Evolutionary conservation across 257 asterid genomes (phyloP), one percentile per base, ranked within the genome.

Genomic region (Nicotiana paniculata): DNA sequence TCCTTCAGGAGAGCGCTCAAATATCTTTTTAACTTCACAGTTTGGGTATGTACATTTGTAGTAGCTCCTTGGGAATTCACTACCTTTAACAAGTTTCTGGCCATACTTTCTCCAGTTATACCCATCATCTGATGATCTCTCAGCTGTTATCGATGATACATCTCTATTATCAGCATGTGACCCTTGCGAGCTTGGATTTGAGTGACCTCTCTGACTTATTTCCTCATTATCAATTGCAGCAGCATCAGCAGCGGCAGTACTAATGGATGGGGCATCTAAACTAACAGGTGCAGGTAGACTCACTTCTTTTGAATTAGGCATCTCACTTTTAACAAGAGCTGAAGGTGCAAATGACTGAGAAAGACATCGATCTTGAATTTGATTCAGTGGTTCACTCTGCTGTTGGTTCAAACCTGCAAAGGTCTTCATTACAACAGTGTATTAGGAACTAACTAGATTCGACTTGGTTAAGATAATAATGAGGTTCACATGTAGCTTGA

Each of bases 91-190:
- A 84, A 93, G 95, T 86, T 95, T 95, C 91, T 95, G 99, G 72
- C 99, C 99, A 87, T 95, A 95, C 91, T 95, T 95, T 81, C 98
- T 90, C 99, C 98, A 95, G 91, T 93, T 95, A 91, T 89, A 95
- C 81, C 97, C 97, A 89, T 95, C 99, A 32, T 95, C 97, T 11
- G 96, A 90, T 84, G 98, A 91, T 90, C 90, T 92, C 18, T 96
- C 99, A 84, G 88, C 88, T 55, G 93, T 68, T 81, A 88, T 88
- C 26, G 90, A 82, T 74, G 94, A 68, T 76, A 68, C 65, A 77
- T 92, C 96, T 89, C 90, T 91, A 69, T 86, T 85, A 75, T 92
- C 95, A 79, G 96, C 81, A 43, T 84, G 84, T 33, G 97, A 86
- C 24, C 85, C 87, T 48, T 90, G 95, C 65, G 63, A 81, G 81